Evolutionary conservation across 1,139 yeast species (phyloP).

Genomic region (Blastobotrys proliferans): DNA sequence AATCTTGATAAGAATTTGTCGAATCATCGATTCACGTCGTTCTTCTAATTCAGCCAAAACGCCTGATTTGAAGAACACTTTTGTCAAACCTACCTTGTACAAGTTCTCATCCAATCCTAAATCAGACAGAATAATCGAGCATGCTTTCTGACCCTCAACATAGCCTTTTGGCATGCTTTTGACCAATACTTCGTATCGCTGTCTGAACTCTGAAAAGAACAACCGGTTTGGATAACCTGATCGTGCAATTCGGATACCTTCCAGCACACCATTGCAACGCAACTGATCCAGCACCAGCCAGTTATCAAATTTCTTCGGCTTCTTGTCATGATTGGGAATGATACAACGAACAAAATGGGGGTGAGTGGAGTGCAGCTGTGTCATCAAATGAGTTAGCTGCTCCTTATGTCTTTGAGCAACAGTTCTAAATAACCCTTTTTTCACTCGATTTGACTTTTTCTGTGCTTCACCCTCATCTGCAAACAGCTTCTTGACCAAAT

Average conservation of each 20-base stretch:
- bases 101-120: constrained; percentile 58
- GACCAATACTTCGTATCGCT: constrained; percentile 66
- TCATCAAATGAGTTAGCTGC: constrained; percentile 69
- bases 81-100: constrained; percentile 78
- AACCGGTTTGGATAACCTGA: constrained; percentile 96
- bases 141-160: constrained; percentile 53
- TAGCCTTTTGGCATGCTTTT: constrained; percentile 37
- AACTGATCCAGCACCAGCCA: constrained; percentile 79
- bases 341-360: constrained; percentile 98
- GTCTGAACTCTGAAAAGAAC: constrained; percentile 73
- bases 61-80: constrained; percentile 95
- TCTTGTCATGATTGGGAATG: constrained; percentile 77
- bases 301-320: constrained; percentile 69
- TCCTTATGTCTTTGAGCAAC: constrained; percentile 76
- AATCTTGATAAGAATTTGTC: constrained; percentile 52
- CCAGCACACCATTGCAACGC: constrained; percentile 95
- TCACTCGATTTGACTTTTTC: constrained; percentile 25
- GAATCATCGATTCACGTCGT: constrained; percentile 63
- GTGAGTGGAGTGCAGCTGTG: constrained; percentile 71
- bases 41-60: constrained; percentile 88
- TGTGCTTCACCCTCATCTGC: constrained; percentile 28
- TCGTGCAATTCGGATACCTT: constrained; percentile 94
- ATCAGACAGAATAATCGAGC: constrained; percentile 61
- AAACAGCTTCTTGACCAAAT: constrained; percentile 49
- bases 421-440: constrained; percentile 59